Base-by-base conservation (phyloP, 1,284 basidiomycete species). In the Moniliophthora roreri region DNA sequence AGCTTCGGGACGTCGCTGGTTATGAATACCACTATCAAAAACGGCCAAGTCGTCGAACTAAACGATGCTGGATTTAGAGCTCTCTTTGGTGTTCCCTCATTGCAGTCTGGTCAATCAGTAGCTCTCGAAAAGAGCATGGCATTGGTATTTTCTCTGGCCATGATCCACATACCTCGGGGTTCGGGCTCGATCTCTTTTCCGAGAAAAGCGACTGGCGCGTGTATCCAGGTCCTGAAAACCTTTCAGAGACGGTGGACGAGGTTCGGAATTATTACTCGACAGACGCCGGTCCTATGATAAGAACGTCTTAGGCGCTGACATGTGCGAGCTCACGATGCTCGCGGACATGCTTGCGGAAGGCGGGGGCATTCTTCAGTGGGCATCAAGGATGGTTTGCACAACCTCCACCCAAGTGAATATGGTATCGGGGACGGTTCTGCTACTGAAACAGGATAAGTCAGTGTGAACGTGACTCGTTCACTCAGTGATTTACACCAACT, bases 321-420 rank as follows among this genome's bases (percentile, higher is more conserved):
- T 41, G 6, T 63, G 60, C 45, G 42, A 32, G 8, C 48, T 61
- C 11, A 32, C 60, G 2, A 45, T 40, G 3, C 45, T 62, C n/a
- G 47, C 54, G 11, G 60, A 60, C 5, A 58, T 58, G 26, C 6
- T 32, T 8, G 13, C n/a, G 18, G 5, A 15, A n/a, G 23, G 34
- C n/a, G 21, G 37, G 32, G 11, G 11, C 5, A n/a, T 23, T 41
- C 4, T n/a, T 21, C 34, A 28, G 38, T 24, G 53, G 41, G 7
- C 39, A 54, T 23, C 53, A n/a, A 57, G 51, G 45, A 56, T 61
- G 55, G 44, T 62, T 6, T 64, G 62, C 36, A 61, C 62, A 9
- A 49, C 58, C 2, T 47, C 60, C 11, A 60, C 61, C 2, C 60
- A 62, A 23, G 50, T 63, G 38, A 62, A 62, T 42, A 60, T 64